Base-by-base conservation (phyloP, 2,329 filamentous ascomycete species). In the Thermochaetoides dissita region DNA sequence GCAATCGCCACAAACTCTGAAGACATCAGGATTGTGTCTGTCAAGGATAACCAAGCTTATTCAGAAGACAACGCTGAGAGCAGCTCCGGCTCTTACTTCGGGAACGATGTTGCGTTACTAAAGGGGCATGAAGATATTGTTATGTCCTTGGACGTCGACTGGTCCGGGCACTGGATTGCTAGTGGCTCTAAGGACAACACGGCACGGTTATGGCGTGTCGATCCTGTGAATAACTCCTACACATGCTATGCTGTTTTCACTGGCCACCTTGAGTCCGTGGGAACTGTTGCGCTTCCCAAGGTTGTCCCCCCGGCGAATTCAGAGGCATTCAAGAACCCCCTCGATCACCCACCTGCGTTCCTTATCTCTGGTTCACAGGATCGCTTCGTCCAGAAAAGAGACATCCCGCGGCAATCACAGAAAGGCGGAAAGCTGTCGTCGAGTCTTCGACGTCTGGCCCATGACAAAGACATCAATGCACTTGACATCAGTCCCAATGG, bases 391-490 rank as follows among this genome's bases (percentile, higher is more conserved):
- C 98, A 98, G 66, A 80, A 83, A 51, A 95, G 91, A 86, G 84
- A 94, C 47, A 78, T 89, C 17, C 74, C 78, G 1, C 73, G 74
- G 34, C 59, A 72, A 40, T 58, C 65, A 31, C 64, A 68, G 40
- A 59, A 64, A 44, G 51, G 53, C 72, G 17, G 17, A 24, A 44
- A 69, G 72, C 8, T 65, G 77, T 8, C 68, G 78, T 52, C 85
- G 85, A 34, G 64, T 79, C 5, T 98, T 84, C 60, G 91, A 1
- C 76, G 91, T 43, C 94, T 95, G 61, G 91, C 91, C 1, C 91
- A 98, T 62, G 91, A 98, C 57, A 98, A 98, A 59, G 91, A 98
- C 52, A 98, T 98, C 63, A 98, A 98, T 54, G 87, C 91, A 2
- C 74, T 98, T 39, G 86, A 93, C 49, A 71, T 91, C 8, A 84